These are phyloP conservation scores for Gelatoporia subvermispora DNA, from an alignment of 768 basidiomycete species.

Conservation along the genomic window DNA sequence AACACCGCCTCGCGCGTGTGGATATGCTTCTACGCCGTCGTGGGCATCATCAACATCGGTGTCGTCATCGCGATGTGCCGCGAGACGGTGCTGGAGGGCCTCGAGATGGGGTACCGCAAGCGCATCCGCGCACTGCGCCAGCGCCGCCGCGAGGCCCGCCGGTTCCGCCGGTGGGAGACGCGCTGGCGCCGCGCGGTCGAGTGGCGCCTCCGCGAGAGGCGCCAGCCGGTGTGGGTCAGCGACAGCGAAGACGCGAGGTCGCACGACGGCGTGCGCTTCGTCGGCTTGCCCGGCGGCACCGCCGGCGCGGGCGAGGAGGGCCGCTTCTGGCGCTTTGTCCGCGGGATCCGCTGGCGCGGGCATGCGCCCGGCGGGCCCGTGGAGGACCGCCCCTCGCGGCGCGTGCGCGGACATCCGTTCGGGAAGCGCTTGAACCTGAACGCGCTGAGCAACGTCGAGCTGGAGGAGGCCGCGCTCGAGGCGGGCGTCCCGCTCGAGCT, in stretches of 20 bases:
- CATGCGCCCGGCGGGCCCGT: not conserved
- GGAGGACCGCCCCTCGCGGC: not conserved
- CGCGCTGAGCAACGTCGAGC: conserved; percentile 48
- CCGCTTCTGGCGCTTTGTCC: not conserved
- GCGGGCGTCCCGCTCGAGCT: conserved; percentile 56
- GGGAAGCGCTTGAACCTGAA: conserved; percentile 62
- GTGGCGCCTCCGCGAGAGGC: conserved; percentile 51
- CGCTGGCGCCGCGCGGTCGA: conserved; percentile 63
- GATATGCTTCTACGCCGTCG: conserved; percentile 48
- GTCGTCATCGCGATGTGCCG: conserved; percentile 61
- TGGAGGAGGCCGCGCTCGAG: conserved; percentile 62
- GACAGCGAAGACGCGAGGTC: conserved; percentile 19
- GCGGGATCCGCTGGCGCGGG: not conserved
- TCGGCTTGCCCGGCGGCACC: conserved; percentile 2
- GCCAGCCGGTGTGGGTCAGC: conserved; percentile 50
- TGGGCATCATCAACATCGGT: conserved; percentile 53
- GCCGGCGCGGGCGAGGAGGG: conserved; percentile 8
- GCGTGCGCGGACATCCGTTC: conserved; percentile 22
- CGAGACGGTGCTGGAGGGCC: conserved; percentile 68
- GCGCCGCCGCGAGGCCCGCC: conserved; percentile 37
- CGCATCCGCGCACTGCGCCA: conserved; percentile 45
- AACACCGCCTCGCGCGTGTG: conserved; percentile 52
- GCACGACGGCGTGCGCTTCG: conserved; percentile 7
- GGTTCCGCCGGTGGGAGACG: conserved; percentile 39
- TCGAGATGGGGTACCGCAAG: conserved; percentile 59